Percentiles rank a stretch among this genome's conserved stretches.
Evolutionary conservation across 176 grass and related monocot species (phyloP).

Genomic region (Triticum timopheevii): DNA sequence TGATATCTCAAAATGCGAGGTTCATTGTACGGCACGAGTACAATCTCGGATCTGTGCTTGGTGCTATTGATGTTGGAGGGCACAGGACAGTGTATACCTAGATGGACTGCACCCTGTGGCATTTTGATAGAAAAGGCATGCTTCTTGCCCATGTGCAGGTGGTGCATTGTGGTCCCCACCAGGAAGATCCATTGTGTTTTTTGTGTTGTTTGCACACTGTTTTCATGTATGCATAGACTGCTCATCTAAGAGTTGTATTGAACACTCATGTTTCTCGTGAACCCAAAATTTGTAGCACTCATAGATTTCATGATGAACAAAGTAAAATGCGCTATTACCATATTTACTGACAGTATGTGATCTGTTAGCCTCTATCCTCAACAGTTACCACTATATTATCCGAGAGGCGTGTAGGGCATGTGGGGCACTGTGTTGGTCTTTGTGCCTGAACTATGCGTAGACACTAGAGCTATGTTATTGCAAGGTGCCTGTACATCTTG

Average conservation of each 20-base stretch:
- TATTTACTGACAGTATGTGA: neutral
- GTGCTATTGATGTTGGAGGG: slow-evolving; percentile 6
- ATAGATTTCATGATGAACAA: neutral
- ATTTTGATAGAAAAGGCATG: slow-evolving; percentile 10
- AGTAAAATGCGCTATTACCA: neutral
- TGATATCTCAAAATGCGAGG: neutral
- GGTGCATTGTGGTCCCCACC: neutral
- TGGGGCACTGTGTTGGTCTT: neutral
- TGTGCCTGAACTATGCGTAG: slow-evolving; percentile 11
- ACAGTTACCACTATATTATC: neutral
- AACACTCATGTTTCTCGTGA: neutral
- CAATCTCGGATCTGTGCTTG: neutral
- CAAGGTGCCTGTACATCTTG: neutral
- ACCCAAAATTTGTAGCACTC: neutral
- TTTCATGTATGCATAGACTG: neutral
- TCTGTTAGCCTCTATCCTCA: neutral
- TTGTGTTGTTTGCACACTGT: neutral
- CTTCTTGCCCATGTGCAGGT: slow-evolving; percentile 14
- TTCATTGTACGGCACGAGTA: slow-evolving; percentile 11
- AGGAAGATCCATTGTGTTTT: neutral
- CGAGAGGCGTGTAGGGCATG: neutral
- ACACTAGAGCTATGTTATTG: neutral
- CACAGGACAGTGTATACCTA: neutral
- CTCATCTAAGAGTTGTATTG: neutral
- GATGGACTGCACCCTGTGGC: neutral